Base-by-base conservation (phyloP, 2,329 filamentous ascomycete genomes). In the Penicillium crustosum region DNA sequence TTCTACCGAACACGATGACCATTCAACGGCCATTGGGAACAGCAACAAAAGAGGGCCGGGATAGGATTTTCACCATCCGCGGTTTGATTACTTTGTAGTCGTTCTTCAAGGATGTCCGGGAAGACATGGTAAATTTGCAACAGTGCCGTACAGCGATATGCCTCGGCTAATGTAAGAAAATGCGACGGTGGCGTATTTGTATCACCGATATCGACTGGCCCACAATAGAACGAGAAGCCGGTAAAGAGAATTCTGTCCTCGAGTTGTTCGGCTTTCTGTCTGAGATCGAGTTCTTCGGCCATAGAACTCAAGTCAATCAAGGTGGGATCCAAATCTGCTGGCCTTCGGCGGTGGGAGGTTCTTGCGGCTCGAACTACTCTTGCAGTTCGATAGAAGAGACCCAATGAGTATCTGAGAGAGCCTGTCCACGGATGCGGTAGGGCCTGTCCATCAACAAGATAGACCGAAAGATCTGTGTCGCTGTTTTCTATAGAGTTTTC, bases 41-140 rank as follows among this genome's bases (percentile, higher is more conserved):
- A 66, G 47, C 9, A 66, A 25, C 21, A 55, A 43, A 66, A 66
- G 2, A 66, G 50, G 12, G 60, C 61, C 7, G 63, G 60, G n/a
- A 53, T 48, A 7, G 36, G 29, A 2, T 29, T 35, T n/a, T 64
- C 61, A 17, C 29, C 17, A 3, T 55, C 59, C 9, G 53, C 31
- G 12, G 19, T 55, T 39, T 61, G 39, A 23, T 59, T 61, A 10
- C 53, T 56, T 25, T 27, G 57, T 0, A 66, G 33, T 6, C 64
- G 52, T 19, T 65, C 63, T 19, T 62, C 60, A 2, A 66, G 49
- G 15, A 66, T 65, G 2, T 64, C 58, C 27, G 63, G 63, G 43
- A 65, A 66, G 41, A 66, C 63, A 21, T 65, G 63, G 13, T 66
- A 66, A 17, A 66, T 66, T 50, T 66, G 64, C 17, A 66, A 58